Evolutionary conservation across 208 protist species (phyloP), one percentile per base, ranked within the genome.

Genomic region (Tritrichomonas foetus): DNA sequence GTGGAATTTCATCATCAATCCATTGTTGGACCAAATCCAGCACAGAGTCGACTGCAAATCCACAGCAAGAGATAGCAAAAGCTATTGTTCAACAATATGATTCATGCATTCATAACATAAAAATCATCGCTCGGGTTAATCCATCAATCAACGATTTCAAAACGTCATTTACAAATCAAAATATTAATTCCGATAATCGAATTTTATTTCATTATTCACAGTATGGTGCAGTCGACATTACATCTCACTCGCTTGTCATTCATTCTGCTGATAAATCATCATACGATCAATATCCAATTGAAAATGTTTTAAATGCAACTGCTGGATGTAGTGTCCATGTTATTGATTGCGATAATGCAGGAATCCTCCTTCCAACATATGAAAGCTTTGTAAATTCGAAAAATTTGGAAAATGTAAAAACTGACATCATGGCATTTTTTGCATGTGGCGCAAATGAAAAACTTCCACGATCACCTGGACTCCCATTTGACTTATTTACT

Each of bases 271-370:
- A 89, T n/a, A 89, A 57, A n/a, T 27, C 33, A 53, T 89, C 78
- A 9, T 57, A 39, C 9, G 20, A 53, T 57, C 47, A 61, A 20
- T 89, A 33, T 49, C 78, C 78, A 20, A 89, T 89, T 13, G 78
- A 89, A 57, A 89, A 20, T 39, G 47, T 89, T 57, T 36, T 89
- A 11, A 89, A 25, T 14, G 13, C 78, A 22, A 89, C 47, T 41
- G 41, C 44, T 57, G 33, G 27, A 1, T 89, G 78, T n/a, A 61
- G 78, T 20, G 27, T 89, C 16, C 78, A 89, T 61, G 57, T 89
- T 16, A 33, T 89, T n/a, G 78, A 89, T 39, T 89, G 78, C 16
- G 47, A 89, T 20, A 89, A 89, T 39, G 78, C 78, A 25, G 78
- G 78, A 0, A 5, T 20, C 33, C 47, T 89, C 33, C 44, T 89